Conservation (phyloP, 2,329 filamentous ascomycete genomes). For the Aspergillus luchuensis region DNA sequence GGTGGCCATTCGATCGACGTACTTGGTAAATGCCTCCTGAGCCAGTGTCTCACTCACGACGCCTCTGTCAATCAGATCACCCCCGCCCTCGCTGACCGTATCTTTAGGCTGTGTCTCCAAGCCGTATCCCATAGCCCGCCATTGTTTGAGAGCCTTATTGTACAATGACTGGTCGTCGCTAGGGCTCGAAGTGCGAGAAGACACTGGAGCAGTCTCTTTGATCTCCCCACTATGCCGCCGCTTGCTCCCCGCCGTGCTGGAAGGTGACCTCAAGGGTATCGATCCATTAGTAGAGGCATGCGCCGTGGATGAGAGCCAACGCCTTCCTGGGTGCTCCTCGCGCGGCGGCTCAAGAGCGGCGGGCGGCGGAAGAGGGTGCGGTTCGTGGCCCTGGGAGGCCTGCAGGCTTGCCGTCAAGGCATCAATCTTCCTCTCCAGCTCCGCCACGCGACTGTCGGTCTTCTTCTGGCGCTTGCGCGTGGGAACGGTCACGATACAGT, state of each 20-base stretch:
- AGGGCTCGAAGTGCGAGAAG: constrained; percentile 18
- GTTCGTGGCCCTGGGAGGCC: constrained; percentile 46
- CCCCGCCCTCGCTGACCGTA: constrained; percentile 34
- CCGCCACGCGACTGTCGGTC: constrained; percentile 83
- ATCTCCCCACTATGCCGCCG: constrained; percentile 34
- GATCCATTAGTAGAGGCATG: constrained; percentile 9
- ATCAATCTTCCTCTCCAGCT: constrained; percentile 92
- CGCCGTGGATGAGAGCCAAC: constrained; percentile 30
- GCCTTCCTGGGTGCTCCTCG: constrained; percentile 41
- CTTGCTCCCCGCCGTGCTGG: constrained; percentile 30
- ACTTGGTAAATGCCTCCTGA: constrained; percentile 59
- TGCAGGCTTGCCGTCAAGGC: constrained; percentile 79
- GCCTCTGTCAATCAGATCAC: constrained; percentile 52
- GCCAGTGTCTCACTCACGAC: constrained; percentile 57
- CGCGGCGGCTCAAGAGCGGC: constrained; percentile 32
- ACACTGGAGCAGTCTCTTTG: constrained; percentile 20
- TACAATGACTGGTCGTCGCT: constrained; percentile 23
- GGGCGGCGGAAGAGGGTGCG: constrained; percentile 17
- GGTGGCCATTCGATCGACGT: constrained; percentile 55
- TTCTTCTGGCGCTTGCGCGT: constrained; percentile 85
- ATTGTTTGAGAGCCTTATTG: constrained; percentile 22
- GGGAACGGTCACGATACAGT: constrained; percentile 75
- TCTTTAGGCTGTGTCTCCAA: constrained; percentile 20
- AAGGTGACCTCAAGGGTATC: constrained; percentile 3
- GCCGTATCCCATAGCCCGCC: constrained; percentile 25